These are phyloP conservation scores for Mortierella hygrophila DNA, from an alignment of 192 early-diverging fungal species.

Conservation along the genomic window DNA sequence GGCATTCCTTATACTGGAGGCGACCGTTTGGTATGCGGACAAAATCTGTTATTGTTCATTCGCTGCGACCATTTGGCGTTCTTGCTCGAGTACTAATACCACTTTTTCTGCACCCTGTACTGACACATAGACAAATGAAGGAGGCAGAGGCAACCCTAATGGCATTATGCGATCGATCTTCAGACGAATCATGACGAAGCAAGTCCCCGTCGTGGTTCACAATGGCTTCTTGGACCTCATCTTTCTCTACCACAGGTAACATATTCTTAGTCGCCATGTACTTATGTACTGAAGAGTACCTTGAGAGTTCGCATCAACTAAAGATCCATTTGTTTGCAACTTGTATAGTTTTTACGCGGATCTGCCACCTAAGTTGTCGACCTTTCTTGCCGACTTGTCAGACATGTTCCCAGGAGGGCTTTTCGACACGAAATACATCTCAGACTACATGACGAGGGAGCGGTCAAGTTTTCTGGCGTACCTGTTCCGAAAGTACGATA, in stretches of 20 bases:
- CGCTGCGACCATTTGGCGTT: neutral
- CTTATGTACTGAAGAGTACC: too few species aligned
- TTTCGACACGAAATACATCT: constrained; percentile 93
- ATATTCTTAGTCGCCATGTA: too few species aligned
- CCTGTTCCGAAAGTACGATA: constrained; percentile 70
- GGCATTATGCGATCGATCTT: constrained; percentile 70
- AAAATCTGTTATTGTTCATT: neutral
- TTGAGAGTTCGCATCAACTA: neutral
- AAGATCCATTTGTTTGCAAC: neutral
- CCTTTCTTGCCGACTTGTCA: constrained; percentile 81
- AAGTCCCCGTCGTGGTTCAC: constrained; percentile 87
- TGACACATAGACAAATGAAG: constrained; percentile 48
- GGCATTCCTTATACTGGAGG: constrained; percentile 87
- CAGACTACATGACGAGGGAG: constrained; percentile 77
- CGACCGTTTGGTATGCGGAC: constrained; percentile 46
- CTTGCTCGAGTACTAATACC: neutral
- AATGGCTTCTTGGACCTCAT: constrained; percentile 95
- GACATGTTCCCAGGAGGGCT: constrained; percentile 91
- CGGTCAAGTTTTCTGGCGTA: constrained; percentile 76
- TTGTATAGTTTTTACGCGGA: constrained; percentile 77
- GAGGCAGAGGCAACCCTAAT: constrained; percentile 51
- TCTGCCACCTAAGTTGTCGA: constrained; percentile 76
- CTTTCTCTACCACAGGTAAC: constrained; percentile 85
- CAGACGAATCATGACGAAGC: constrained; percentile 59
- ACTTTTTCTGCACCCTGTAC: neutral